A percentile compares a stretch with the other conserved stretches of the same genome.
phyloP scores from a whole-genome alignment of 2,329 filamentous ascomycete species.

The Xylariaceae sp. region DNA sequence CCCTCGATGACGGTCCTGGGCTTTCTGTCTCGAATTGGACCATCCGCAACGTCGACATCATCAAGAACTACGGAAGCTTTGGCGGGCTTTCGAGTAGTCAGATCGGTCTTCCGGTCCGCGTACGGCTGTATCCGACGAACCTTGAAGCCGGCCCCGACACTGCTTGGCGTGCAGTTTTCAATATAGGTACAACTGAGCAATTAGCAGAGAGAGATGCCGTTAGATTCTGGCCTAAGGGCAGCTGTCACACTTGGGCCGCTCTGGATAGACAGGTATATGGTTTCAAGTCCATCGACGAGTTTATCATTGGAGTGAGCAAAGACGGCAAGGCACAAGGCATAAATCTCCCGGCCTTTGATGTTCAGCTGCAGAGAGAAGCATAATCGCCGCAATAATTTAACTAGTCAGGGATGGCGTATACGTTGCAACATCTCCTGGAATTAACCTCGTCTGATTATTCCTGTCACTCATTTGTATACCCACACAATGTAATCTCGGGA shows the following conservation, averaged over 20 bases:
- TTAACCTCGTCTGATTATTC: too few species aligned
- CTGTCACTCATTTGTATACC: too few species aligned
- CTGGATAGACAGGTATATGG: slow-evolving; percentile 38
- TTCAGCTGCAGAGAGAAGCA: slow-evolving; percentile 23
- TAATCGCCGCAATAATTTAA: too few species aligned
- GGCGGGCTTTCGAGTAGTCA: slow-evolving; percentile 27
- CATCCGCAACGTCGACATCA: slow-evolving; percentile 49
- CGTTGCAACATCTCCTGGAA: too few species aligned
- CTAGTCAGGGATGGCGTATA: too few species aligned
- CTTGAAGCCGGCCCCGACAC: slow-evolving; percentile 19
- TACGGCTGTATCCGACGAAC: slow-evolving; percentile 36
- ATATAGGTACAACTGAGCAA: slow-evolving; percentile 29
- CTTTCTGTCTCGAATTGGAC: slow-evolving; percentile 47
- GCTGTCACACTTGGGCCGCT: slow-evolving; percentile 34
- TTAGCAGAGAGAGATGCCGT: slow-evolving; percentile 29
- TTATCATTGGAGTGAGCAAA: slow-evolving; percentile 26
- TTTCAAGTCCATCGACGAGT: slow-evolving; percentile 39
- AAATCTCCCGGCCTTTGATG: slow-evolving; percentile 29
- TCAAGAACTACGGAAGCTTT: slow-evolving; percentile 41
- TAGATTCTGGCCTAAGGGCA: slow-evolving; percentile 34
- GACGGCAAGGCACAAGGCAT: slow-evolving; percentile 27
- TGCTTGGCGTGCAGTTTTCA: slow-evolving; percentile 36
- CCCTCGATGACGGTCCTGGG: slow-evolving; percentile 47
- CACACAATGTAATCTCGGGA: too few species aligned
- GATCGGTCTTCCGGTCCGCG: slow-evolving; percentile 21